Evolutionary conservation across 2,329 filamentous ascomycete species (phyloP).

Genomic region (Phyllosticta citribraziliensis): DNA sequence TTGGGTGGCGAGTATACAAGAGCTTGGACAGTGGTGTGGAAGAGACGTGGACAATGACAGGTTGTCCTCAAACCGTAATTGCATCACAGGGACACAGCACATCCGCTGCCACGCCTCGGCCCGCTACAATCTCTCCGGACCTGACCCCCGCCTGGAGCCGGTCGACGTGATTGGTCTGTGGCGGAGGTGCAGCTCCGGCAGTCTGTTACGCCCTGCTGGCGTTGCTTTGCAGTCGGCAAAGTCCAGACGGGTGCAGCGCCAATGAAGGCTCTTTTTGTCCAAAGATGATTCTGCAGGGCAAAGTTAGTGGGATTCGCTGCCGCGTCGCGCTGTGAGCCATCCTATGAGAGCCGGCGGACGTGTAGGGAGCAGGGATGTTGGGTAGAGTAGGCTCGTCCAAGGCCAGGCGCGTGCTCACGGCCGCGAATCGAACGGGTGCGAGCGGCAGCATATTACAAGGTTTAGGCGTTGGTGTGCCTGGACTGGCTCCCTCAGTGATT

Average conservation of each 20-base stretch:
- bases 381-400: not conserved
- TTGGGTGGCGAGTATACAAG: not conserved
- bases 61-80: not conserved
- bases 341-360: not conserved
- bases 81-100: not conserved
- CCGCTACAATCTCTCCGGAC: not conserved
- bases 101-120: not conserved
- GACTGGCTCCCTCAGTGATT: not conserved
- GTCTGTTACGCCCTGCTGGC: not conserved
- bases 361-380: not conserved
- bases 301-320: not conserved
- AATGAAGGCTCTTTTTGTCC: not conserved
- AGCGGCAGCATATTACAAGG: not conserved
- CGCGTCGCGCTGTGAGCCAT: not conserved
- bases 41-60: not conserved
- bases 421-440: not conserved
- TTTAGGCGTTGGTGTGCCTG: not conserved
- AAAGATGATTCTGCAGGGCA: not conserved
- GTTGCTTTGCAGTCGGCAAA: not conserved
- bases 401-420: not conserved
- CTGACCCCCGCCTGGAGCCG: not conserved
- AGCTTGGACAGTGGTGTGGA: not conserved
- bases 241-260: not conserved
- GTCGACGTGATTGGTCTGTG: not conserved
- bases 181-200: not conserved